Conservation (phyloP, 441 rosid species). For the Erysimum cheiri region DNA sequence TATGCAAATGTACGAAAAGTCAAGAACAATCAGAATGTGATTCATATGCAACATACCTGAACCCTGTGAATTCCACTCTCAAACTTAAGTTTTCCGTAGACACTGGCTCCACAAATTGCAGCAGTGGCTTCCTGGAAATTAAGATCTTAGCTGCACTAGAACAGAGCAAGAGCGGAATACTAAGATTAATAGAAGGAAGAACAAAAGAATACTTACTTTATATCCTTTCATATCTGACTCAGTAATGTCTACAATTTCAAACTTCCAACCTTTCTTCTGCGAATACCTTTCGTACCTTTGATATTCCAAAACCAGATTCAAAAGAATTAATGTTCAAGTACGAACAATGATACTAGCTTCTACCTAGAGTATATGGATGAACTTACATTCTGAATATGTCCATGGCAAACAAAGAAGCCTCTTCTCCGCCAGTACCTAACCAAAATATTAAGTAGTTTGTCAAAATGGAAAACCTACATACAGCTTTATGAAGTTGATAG, state of each 20-base stretch:
- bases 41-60: slow-evolving; percentile 61
- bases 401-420: slow-evolving; percentile 96
- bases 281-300: slow-evolving; percentile 93
- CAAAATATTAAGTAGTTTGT: slow-evolving; percentile 6
- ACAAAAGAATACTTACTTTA: slow-evolving; percentile 53
- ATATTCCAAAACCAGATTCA: slow-evolving; percentile 24
- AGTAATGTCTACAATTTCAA: slow-evolving; percentile 75
- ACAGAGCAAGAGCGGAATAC: slow-evolving; percentile 7
- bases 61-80: slow-evolving; percentile 99
- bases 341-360: slow-evolving; percentile 13
- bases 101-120: slow-evolving; percentile 77
- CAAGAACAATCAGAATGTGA: slow-evolving; percentile 10
- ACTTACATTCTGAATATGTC: slow-evolving; percentile 90
- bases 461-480: slow-evolving; percentile 8
- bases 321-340: neutral
- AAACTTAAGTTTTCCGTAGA: slow-evolving; percentile 91
- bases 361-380: slow-evolving; percentile 12
- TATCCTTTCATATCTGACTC: slow-evolving; percentile 92
- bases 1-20: slow-evolving; percentile 1
- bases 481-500: neutral
- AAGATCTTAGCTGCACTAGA: slow-evolving; percentile 34
- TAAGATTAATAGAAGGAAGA: slow-evolving; percentile 3
- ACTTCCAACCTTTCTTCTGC: slow-evolving; percentile 87
- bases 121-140: slow-evolving; percentile 90
- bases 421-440: slow-evolving; percentile 94